Percentiles rank a stretch among this genome's conserved stretches.
phyloP scores from a whole-genome alignment of 495 filamentous ascomycete species.

The Pseudoneurospora amorphoporcata region DNA sequence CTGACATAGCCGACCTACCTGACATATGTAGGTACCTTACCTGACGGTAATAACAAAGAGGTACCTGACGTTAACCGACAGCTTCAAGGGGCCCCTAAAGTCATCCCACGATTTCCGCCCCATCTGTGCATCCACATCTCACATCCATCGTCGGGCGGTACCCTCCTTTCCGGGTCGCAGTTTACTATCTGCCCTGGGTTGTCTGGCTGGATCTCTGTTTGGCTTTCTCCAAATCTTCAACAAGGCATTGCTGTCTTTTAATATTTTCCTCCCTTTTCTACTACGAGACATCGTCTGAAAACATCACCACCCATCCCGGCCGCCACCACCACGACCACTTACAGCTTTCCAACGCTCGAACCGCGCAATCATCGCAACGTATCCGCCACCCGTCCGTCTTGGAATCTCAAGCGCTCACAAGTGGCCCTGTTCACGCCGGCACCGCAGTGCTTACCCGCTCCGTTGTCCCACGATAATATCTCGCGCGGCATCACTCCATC shows the following conservation, averaged over 20 bases:
- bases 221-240: neutral
- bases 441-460: constrained; percentile 1
- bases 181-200: neutral
- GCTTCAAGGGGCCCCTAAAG: neutral
- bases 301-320: neutral
- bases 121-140: neutral
- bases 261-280: neutral
- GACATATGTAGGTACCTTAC: too few species aligned
- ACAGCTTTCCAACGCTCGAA: neutral
- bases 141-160: neutral
- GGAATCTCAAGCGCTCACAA: neutral
- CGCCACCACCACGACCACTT: neutral
- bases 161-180: neutral
- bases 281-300: neutral
- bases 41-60: neutral
- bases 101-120: neutral
- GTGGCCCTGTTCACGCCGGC: neutral
- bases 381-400: neutral
- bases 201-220: neutral
- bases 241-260: neutral
- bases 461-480: constrained; percentile 13
- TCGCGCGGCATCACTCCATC: neutral
- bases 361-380: neutral
- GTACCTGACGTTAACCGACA: neutral
- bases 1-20: neutral